phyloP scores from a whole-genome alignment of 306 rosid species.

The Inga laurina region DNA sequence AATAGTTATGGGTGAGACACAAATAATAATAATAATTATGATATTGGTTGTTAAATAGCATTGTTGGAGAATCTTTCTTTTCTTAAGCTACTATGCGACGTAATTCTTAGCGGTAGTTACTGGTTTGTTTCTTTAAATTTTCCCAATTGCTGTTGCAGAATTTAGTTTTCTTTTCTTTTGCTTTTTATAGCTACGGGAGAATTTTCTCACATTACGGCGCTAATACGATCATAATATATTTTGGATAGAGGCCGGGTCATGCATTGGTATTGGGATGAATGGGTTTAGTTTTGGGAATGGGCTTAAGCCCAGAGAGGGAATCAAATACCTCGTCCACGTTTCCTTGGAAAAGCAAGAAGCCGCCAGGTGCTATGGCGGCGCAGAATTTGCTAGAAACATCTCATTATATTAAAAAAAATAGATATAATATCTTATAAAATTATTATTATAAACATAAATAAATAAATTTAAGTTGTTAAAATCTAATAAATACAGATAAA shows the following conservation, averaged over 20 bases:
- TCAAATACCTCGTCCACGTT: not conserved
- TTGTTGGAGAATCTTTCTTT: no score
- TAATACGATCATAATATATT: not conserved
- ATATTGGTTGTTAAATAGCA: no score
- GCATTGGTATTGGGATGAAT: not conserved
- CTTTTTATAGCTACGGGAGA: not conserved
- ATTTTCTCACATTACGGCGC: not conserved
- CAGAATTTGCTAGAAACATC: constrained; percentile 7
- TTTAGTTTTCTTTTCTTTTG: no score
- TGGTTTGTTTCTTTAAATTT: not conserved
- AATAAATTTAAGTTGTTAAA: no score
- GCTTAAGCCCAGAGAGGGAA: not conserved
- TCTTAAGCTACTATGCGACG: not conserved
- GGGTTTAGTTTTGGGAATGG: not conserved
- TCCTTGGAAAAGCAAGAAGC: not conserved
- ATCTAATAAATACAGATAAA: no score
- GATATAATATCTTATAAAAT: no score
- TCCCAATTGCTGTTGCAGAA: not conserved
- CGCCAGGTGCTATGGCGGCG: not conserved
- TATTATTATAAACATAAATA: no score
- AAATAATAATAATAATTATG: no score
- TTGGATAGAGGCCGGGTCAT: no score
- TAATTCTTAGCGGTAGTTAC: not conserved
- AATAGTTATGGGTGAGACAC: not conserved
- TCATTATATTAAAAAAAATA: not conserved